A percentile compares a stretch with the other conserved stretches of the same genome.
Conservation (phyloP, 257 asterid species). For the Jacaranda copaia region DNA sequence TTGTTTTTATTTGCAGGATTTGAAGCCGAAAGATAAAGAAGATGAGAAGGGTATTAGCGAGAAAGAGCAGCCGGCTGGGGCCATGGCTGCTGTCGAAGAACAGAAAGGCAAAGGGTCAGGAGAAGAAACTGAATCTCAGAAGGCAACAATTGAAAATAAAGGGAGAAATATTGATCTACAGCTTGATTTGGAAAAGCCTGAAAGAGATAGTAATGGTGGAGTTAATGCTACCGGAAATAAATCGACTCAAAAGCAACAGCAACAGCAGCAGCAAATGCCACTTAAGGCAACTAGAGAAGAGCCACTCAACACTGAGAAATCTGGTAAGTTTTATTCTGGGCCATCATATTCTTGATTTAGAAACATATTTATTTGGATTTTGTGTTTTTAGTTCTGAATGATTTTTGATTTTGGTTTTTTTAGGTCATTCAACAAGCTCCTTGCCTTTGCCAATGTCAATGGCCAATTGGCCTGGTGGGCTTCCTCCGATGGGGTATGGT, state of each 20-base stretch:
- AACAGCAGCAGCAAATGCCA: slow-evolving; percentile 38
- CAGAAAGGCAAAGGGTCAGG: slow-evolving; percentile 43
- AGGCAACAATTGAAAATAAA: slow-evolving; percentile 49
- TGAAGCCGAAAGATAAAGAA: slow-evolving; percentile 47
- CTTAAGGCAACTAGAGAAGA: slow-evolving; percentile 58
- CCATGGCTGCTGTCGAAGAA: slow-evolving; percentile 47
- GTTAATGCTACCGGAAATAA: slow-evolving; percentile 38
- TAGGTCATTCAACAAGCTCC: slow-evolving; percentile 66
- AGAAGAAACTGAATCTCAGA: slow-evolving; percentile 50
- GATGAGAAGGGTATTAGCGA: slow-evolving; percentile 49
- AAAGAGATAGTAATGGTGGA: slow-evolving; percentile 51
- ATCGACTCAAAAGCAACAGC: slow-evolving; percentile 49
- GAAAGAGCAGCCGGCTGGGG: slow-evolving; percentile 38
- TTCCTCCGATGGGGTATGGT: slow-evolving; percentile 91
- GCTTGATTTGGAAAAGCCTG: slow-evolving; percentile 72
- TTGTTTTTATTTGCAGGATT: slow-evolving; percentile 47
- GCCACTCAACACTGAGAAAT: slow-evolving; percentile 52
- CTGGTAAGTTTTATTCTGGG: slow-evolving; percentile 49
- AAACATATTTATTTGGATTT: background rate
- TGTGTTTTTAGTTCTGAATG: background rate
- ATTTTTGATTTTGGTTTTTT: slow-evolving; percentile 14
- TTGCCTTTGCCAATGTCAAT: slow-evolving; percentile 73
- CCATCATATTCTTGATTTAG: background rate
- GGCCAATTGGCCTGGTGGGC: slow-evolving; percentile 95
- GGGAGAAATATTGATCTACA: slow-evolving; percentile 60